Evolutionary conservation across 208 protist genomes (phyloP), one percentile per base, ranked within the genome.

Genomic region (Acanthamoeba culbertsoni): DNA sequence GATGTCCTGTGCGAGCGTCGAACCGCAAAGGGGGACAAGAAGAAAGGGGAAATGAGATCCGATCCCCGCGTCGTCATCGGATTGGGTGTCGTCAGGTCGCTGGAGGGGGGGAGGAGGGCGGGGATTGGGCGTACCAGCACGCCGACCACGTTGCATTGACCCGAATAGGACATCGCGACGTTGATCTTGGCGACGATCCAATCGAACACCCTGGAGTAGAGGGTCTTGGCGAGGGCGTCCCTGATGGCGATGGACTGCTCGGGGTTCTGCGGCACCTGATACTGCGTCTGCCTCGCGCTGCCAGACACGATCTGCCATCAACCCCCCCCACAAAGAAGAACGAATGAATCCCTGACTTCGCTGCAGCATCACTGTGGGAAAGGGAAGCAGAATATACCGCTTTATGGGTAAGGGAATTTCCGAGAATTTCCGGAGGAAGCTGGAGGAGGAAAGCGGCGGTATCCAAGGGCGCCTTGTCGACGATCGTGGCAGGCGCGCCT

Each of bases 171-270:
- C 55, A 96, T 43, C 12, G 79, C 51, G 26, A 94, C 77, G 91
- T 98, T 98, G 77, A 98, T 96, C 55, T 95, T 95, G 40, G 53
- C 79, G 0, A 98, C 96, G 28, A 98, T 93, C 96, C 96, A 97
- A 1, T 97, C 68, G 94, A 98, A 98, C 79, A 97, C 91, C 23
- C 31, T 51, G 33, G 73, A 37, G 91, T 96, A 96, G 43, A 95
- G 31, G n/a, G 84, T 93, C 46, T 95, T 95, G 28, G 93, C 90
- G 28, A 95, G 35, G 3, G 95, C 94, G 46, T 96, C 94, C n/a
- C 93, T 33, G 18, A 79, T 92, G 28, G 77, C 77, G 12, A 23
- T 40, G 18, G 57, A 65, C 84, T 91, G 84, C 31, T 91, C 84
- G 14, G 48, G 57, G 57, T 91, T 91, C 42, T 73, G 84, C 16